Evolutionary conservation across 1,139 yeast genomes (phyloP), one percentile per base, ranked within the genome.

Genomic region (Meyerozyma carpophila): DNA sequence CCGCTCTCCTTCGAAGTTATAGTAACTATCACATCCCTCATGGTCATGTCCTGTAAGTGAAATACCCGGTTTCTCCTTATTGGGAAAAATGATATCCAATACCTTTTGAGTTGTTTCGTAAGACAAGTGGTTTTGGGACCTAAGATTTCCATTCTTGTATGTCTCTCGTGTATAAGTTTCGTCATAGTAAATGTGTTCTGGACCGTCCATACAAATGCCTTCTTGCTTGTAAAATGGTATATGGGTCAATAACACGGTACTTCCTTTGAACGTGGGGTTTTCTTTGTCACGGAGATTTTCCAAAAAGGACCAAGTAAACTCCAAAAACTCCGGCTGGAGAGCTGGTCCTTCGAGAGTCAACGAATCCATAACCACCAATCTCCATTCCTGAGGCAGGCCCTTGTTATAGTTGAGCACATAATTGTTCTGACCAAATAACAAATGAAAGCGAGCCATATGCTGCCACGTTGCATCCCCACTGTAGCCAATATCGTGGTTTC

Each of bases 11-110:
- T 54, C 48, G 49, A 66, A 75, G 54, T 71, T 75, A 59, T 83
- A 86, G 65, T 75, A 73, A 41, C 77, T 79, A 54, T 82, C 84
- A 60, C 98, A 94, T 1, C 99, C 99, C 54, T 84, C 91, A 58
- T 93, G 98, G 58, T 93, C 99, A 63, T 93, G 98, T 0, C 99
- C 98, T 0, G 96, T 88, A 40, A 93, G 68, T 4, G 93, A 81
- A 5, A 91, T 72, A 10, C 98, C 98, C 27, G 81, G 76, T 48
- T 81, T 78, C 47, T 70, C 68, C 8, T 71, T 68, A 47, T 79
- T 75, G 40, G 81, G 80, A 60, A 91, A 91, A 8, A 87, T 73
- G 16, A 82, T 73, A 52, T 83, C 75, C 51, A 93, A 65, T 1
- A 91, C 82, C 47, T 73, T 69, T 56, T 84, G 84, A 2, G 91